Evolutionary conservation across 1,284 basidiomycete species (phyloP), one percentile per base, ranked within the genome.

Genomic region (Ustilago bromivora): DNA sequence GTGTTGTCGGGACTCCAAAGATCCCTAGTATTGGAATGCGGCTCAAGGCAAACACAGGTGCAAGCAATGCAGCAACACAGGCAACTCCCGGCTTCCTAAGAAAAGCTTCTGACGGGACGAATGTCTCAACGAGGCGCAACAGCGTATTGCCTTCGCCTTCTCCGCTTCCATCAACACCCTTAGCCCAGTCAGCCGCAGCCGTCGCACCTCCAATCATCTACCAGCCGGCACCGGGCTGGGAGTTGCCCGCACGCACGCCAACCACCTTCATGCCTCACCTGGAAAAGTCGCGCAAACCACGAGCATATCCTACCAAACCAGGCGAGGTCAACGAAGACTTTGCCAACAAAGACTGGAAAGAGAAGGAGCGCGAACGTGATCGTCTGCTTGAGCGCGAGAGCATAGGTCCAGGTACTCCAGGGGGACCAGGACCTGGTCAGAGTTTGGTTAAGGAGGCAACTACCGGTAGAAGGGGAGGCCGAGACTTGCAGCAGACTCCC

Each of bases 281-380:
- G 17, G 71, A 79, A 55, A 66, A 64, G 23, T 70, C 74, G 19
- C 71, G 73, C 19, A 57, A 61, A 8, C 79, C 81, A 12, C 54
- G 71, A 49, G 70, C 69, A 3, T 84, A 83, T 41, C 81, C 84
- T 2, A 84, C 76, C 35, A 76, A 80, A 47, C 84, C 83, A 8
- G 61, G 68, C n/a, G 75, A 85, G 51, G 84, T 85, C 52, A 69
- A 76, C 49, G 82, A 82, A 31, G 71, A 85, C 57, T 85, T 84
- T 57, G 76, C 84, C 40, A 53, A 76, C 57, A 75, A 76, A 57
- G 84, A 85, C 54, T 84, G 84, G 82, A 79, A 77, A 55, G 82
- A 83, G 51, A 68, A 78, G 60, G 81, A 83, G 43, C 71, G 80
- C 7, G 81, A 83, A 49, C 69, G 82, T 5, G 83, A 84, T 52